A percentile compares a stretch with the other conserved stretches of the same genome.
These are phyloP conservation scores for Myxozyma kluyveri DNA, from an alignment of 805 yeast genomes.

Conservation along the genomic window DNA sequence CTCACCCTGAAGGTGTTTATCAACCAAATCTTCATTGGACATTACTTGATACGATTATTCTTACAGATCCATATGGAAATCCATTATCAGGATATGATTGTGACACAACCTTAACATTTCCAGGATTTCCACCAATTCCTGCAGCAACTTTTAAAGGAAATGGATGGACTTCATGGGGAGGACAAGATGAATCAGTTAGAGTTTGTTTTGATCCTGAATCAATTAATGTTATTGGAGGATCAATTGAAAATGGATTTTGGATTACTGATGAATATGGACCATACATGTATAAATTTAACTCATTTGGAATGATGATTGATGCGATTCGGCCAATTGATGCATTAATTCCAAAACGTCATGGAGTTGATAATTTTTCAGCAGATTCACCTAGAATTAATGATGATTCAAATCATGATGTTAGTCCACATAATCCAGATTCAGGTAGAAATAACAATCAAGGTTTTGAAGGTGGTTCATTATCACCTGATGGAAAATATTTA, in stretches of 20 bases:
- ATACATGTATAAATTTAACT: conserved; percentile 18
- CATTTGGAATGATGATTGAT: conserved; percentile 18
- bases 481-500: conserved; percentile 24
- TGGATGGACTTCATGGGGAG: conserved; percentile 15
- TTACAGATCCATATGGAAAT: conserved; percentile 25
- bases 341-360: conserved; percentile 22
- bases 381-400: conserved; percentile 17
- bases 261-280: conserved; percentile 29
- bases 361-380: conserved; percentile 19
- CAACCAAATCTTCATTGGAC: conserved; percentile 20
- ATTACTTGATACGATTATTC: conserved; percentile 19
- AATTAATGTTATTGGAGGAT: conserved; percentile 16
- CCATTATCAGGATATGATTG: conserved; percentile 26
- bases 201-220: conserved; percentile 25
- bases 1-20: conserved; percentile 4
- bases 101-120: conserved; percentile 16
- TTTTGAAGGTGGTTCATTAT: conserved; percentile 20
- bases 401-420: conserved; percentile 14
- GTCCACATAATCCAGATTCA: conserved; percentile 22
- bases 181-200: conserved; percentile 11
- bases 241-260: conserved; percentile 25
- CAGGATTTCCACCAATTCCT: conserved; percentile 18
- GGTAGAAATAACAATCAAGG: conserved; percentile 28
- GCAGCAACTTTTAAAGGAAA: conserved; percentile 17
- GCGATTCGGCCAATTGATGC: conserved; percentile 28